phyloP scores from a whole-genome alignment of 352 stramenopile genomes.

The Pythium scleroteichum region DNA sequence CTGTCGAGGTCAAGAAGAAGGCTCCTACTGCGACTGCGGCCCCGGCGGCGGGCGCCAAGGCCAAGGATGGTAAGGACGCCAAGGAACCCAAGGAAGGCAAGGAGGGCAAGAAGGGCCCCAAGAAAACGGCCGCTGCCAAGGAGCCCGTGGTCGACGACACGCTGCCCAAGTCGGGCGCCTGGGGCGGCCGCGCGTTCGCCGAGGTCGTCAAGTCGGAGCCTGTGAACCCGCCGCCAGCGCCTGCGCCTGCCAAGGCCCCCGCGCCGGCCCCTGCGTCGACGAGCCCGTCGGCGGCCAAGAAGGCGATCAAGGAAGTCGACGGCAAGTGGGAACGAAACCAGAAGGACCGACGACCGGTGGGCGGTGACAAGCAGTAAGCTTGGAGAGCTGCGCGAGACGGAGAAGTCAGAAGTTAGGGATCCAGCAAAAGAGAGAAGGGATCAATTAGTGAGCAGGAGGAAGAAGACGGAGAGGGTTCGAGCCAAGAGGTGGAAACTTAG shows the following conservation, averaged over 20 bases:
- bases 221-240: conserved; percentile 34
- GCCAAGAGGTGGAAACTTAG: background rate
- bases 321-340: conserved; percentile 24
- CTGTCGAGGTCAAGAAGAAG: conserved; percentile 60
- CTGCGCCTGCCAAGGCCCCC: conserved; percentile 22
- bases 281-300: conserved; percentile 20
- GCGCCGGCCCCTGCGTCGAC: background rate
- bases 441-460: conserved; percentile 24
- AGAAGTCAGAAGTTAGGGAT: too few relatives aligned
- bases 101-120: conserved; percentile 29
- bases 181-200: conserved; percentile 80
- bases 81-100: conserved; percentile 40
- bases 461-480: conserved; percentile 1
- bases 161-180: conserved; percentile 67
- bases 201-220: conserved; percentile 84
- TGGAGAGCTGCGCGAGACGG: conserved; percentile 16
- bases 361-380: conserved; percentile 41
- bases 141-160: conserved; percentile 37
- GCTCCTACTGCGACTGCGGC: conserved; percentile 7
- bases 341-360: conserved; percentile 32
- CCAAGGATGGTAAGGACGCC: conserved; percentile 14
- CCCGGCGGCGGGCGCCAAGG: background rate
- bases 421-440: conserved; percentile 20
- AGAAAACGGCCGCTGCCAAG: conserved; percentile 32
- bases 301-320: conserved; percentile 28